Evolutionary conservation across 805 yeast genomes (phyloP).

Genomic region (Cyberlindnera subsufficiens): DNA sequence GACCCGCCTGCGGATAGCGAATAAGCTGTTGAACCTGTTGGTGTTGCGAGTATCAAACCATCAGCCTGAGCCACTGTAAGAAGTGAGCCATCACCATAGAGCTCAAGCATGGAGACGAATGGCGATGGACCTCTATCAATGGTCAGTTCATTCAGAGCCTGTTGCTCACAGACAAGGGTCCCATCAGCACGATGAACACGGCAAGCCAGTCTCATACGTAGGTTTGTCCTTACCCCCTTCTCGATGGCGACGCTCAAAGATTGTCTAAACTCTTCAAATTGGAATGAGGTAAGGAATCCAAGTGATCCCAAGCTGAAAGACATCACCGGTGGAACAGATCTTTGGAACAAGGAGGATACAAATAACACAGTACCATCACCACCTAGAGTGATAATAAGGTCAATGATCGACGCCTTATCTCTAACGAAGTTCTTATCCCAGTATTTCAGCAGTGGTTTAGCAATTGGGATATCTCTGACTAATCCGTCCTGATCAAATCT

Average conservation of each 20-base stretch:
- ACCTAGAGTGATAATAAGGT: slow-evolving; percentile 82
- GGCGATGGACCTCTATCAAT: slow-evolving; percentile 95
- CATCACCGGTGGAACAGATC: slow-evolving; percentile 85
- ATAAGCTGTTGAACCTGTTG: slow-evolving; percentile 95
- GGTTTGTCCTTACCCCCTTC: slow-evolving; percentile 68
- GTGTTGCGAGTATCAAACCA: slow-evolving; percentile 88
- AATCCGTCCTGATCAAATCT: slow-evolving; percentile 59
- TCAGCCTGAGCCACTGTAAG: slow-evolving; percentile 92
- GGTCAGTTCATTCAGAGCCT: slow-evolving; percentile 84
- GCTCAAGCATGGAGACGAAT: slow-evolving; percentile 80
- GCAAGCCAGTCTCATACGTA: slow-evolving; percentile 86
- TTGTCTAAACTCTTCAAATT: slow-evolving; percentile 64
- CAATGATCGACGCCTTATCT: slow-evolving; percentile 42
- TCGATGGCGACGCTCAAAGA: slow-evolving; percentile 53
- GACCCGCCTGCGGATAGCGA: slow-evolving; percentile 95
- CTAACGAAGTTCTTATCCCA: slow-evolving; percentile 64
- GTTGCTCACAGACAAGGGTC: slow-evolving; percentile 46
- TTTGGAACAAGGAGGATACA: slow-evolving; percentile 81
- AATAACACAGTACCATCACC: slow-evolving; percentile 96
- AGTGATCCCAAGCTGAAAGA: slow-evolving; percentile 86
- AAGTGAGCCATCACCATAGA: slow-evolving; percentile 81
- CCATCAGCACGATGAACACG: slow-evolving; percentile 48
- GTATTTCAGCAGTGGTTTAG: slow-evolving; percentile 41
- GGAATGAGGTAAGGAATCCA: slow-evolving; percentile 87
- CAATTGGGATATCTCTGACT: slow-evolving; percentile 39